Evolutionary conservation across 768 basidiomycete species (phyloP).

Genomic region (Erythrobasidium yunnanense): DNA sequence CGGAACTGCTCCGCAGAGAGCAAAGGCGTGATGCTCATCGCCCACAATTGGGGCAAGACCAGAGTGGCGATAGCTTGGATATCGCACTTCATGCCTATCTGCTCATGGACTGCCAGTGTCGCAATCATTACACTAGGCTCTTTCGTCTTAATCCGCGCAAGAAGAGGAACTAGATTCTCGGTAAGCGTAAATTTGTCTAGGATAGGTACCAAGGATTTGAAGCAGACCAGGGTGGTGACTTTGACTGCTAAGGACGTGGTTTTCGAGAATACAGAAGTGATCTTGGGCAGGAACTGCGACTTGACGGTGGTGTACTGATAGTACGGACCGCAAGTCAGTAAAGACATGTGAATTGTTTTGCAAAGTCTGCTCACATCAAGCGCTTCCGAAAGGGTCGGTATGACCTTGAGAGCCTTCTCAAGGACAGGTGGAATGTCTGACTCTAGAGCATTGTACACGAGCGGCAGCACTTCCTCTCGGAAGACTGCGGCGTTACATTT

Average conservation of each 20-base stretch:
- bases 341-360: neutral
- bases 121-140: constrained; percentile 85
- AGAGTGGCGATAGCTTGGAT: constrained; percentile 54
- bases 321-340: too few relatives aligned
- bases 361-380: constrained; percentile 3
- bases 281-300: constrained; percentile 45
- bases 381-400: constrained; percentile 67
- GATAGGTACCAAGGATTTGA: constrained; percentile 75
- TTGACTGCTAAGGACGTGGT: constrained; percentile 83
- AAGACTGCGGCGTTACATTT: constrained; percentile 82
- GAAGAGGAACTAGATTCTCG: constrained; percentile 83
- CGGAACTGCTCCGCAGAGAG: constrained; percentile 61
- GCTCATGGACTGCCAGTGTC: constrained; percentile 35
- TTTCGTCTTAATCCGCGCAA: constrained; percentile 90
- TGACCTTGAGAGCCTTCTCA: constrained; percentile 71
- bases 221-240: constrained; percentile 53
- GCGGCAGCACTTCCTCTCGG: constrained; percentile 84
- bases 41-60: constrained; percentile 83
- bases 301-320: constrained; percentile 91
- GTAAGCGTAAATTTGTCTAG: constrained; percentile 79
- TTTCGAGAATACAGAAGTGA: constrained; percentile 67
- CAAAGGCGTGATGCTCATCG: constrained; percentile 71
- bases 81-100: constrained; percentile 37
- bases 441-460: constrained; percentile 91
- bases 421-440: constrained; percentile 87